Base-by-base conservation (phyloP, 306 rosid species). In the Alnus rubra region DNA sequence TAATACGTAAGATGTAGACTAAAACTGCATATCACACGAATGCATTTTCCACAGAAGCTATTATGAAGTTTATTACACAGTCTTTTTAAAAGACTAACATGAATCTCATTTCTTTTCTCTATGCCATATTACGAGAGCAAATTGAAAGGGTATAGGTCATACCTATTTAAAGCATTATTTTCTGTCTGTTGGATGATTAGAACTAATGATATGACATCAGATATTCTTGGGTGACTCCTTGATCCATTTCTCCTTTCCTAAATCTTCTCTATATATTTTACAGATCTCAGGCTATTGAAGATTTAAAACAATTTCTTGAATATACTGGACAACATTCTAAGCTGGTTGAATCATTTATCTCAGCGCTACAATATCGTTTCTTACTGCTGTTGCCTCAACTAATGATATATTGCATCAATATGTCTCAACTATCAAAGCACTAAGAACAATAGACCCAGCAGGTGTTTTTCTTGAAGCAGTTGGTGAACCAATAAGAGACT, bases 381-480 rank as follows among this genome's bases (percentile, higher is more conserved):
- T 94, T n/a, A 94, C 97, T 79, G 98, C 98, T 44, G 97, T 97
- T 28, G 98, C 98, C 71, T 92, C 98, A 79, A 94, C 98, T 55
- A 94, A 92, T 88, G 98, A 94, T 85, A 94, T 94, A 85, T 78
- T 94, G 85, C 98, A 94, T 86, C 98, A 94, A 84, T 94, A 92
- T 86, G 98, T 94, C 85, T 94, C 98, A 3, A 92, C 98, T 14
- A 92, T 92, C 51, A 94, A 91, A 82, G 98, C 98, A 74, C 91
- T 94, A 55, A 87, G 97, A 81, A 92, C 93, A 73, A 92, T 94
- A 84, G 98, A 94, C 83, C 97, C 97, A 31, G 97, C 98, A 5
- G 98, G 93, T 78, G 95, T 94, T 85, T 94, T 94, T 82, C 97
- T 94, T 71, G 98, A 94, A 89, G 97, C 97, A 71, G 97, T 92